Evolutionary conservation across 1,284 basidiomycete species (phyloP).

Genomic region (Apiotrichum akiyoshidainum): DNA sequence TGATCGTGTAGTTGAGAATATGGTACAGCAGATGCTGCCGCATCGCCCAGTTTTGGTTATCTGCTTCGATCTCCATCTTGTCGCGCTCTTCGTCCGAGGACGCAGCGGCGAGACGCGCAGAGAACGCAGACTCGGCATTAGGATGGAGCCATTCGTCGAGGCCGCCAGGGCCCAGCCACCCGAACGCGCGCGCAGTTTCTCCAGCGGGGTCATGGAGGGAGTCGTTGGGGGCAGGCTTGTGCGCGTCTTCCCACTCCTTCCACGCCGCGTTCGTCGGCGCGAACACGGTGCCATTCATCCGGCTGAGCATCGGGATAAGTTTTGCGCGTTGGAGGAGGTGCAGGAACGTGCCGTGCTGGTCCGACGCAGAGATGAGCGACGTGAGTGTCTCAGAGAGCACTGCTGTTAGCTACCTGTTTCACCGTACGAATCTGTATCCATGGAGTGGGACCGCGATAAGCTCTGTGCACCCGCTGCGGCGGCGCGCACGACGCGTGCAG

Average conservation of each 20-base stretch:
- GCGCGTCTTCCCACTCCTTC: conserved; percentile 44
- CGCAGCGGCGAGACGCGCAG: neutral
- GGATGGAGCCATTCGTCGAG: conserved; percentile 34
- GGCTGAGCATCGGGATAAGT: conserved; percentile 87
- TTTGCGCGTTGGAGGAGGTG: conserved; percentile 77
- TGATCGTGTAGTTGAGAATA: conserved; percentile 78
- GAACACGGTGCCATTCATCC: conserved; percentile 78
- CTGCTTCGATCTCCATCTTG: conserved; percentile 40
- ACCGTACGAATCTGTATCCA: too few species aligned
- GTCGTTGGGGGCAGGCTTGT: conserved; percentile 17
- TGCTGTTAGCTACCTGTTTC: neutral
- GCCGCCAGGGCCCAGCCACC: conserved; percentile 36
- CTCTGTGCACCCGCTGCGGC: too few species aligned
- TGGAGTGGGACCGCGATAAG: too few species aligned
- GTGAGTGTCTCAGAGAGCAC: conserved; percentile 56
- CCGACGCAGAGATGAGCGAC: conserved; percentile 70
- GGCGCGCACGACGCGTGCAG: too few species aligned
- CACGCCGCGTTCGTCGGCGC: conserved; percentile 94
- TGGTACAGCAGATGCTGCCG: conserved; percentile 94
- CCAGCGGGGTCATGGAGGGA: too few species aligned
- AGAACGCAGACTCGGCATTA: conserved; percentile 2
- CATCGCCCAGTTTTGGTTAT: conserved; percentile 70
- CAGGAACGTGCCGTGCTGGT: conserved; percentile 76
- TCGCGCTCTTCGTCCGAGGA: conserved; percentile 33
- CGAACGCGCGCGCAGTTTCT: neutral